Evolutionary conservation across 345 rosid genomes (phyloP), one percentile per base, ranked within the genome.

Genomic region (Euphorbia pulcherrima): DNA sequence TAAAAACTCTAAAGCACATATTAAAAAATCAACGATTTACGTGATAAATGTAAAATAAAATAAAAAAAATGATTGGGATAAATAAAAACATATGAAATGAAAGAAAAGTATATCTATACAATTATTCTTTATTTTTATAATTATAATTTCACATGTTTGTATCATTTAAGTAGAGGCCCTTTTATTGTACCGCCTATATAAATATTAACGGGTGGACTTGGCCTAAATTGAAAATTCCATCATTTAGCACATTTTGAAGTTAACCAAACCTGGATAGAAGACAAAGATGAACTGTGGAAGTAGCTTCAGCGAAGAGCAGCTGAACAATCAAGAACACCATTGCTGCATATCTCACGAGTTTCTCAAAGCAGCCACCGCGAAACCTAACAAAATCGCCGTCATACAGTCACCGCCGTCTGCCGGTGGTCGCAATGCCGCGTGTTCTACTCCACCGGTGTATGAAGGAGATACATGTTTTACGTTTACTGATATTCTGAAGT

Each of bases 291-390:
- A 26, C 23, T 21, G 11, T 8, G 27, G 46, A 27, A 24, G 37
- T 53, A 20, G 57, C 20, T 11, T 9, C 60, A 37, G 39, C 9
- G 33, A 16, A 50, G 68, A 50, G 37, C 75, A 59, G 69, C 65
- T 9, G 62, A 53, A 47, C 44, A 50, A 57, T 64, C 54, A 52
- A 64, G 74, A 10, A 37, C 29, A 35, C 40, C 74, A 27, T 52
- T 88, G 94, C 83, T 93, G 98, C 80, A 70, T 93, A 68, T 85
- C 86, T 16, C 96, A 90, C 70, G 65, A 64, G 63, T 90, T 90
- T 82, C 13, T 65, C 44, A 59, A 68, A 23, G 83, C 88, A 61
- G 97, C 96, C 6, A 74, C 76, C 75, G 28, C 23, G 29, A 75
- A 71, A 72, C 85, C 84, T 33, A 27, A 67, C 6, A 79, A 78